These are phyloP conservation scores for Pulveroboletus sp. DNA, from an alignment of 768 basidiomycete genomes.

Conservation along the genomic window DNA sequence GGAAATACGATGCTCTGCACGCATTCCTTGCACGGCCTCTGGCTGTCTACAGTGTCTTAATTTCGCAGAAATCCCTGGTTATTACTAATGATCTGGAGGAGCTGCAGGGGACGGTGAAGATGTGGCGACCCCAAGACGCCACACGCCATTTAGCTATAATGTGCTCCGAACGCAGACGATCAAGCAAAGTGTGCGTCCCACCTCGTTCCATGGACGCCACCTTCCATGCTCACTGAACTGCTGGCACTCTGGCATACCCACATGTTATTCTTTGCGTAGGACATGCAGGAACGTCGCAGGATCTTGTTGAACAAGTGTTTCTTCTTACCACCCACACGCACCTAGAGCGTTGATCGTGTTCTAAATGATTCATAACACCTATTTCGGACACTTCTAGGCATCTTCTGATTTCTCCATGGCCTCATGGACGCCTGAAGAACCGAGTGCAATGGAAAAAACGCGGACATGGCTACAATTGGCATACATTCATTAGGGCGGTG, in stretches of 20 bases:
- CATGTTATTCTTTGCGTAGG: constrained; percentile 77
- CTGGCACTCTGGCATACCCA: constrained; percentile 34
- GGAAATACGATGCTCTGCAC: no score
- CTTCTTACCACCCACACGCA: constrained; percentile 5
- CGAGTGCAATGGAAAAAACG: constrained; percentile 59
- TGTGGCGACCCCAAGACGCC: constrained; percentile 73
- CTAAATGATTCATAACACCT: constrained; percentile 3
- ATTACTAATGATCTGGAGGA: constrained; percentile 48
- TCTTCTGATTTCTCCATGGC: constrained; percentile 69
- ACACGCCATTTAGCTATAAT: constrained; percentile 55
- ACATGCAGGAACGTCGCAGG: constrained; percentile 76
- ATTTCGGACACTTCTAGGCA: constrained; percentile 70
- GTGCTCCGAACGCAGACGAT: constrained; percentile 51
- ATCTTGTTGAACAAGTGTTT: constrained; percentile 73
- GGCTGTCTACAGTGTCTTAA: not conserved
- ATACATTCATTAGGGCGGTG: constrained; percentile 48
- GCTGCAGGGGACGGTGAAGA: constrained; percentile 88
- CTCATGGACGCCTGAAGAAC: constrained; percentile 67
- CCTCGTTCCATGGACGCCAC: not conserved
- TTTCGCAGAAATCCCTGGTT: constrained; percentile 72
- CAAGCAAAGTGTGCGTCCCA: constrained; percentile 52
- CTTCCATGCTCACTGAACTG: not conserved
- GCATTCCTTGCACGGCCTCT: constrained; percentile 2
- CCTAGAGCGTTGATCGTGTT: not conserved
- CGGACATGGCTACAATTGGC: constrained; percentile 90